Percentiles rank a stretch among this genome's conserved stretches.
phyloP scores from a whole-genome alignment of 805 yeast species.

The Spathaspora girioi region DNA sequence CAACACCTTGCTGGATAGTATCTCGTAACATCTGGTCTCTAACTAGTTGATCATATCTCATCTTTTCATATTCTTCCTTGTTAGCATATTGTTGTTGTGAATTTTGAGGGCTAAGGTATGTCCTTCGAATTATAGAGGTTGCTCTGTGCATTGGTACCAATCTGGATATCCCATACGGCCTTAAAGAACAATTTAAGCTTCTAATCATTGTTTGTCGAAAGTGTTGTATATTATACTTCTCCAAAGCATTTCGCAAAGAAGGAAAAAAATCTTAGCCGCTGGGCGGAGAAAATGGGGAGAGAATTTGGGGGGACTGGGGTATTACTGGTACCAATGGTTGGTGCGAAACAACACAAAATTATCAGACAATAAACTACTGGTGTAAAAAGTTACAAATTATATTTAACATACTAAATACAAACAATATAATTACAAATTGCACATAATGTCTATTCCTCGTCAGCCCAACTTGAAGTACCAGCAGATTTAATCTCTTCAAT shows the following conservation, averaged over 20 bases:
- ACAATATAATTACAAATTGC: not conserved
- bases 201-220: not conserved
- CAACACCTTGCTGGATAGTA: not conserved
- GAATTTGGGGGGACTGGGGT: not conserved
- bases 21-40: constrained; percentile 4
- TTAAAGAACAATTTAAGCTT: not conserved
- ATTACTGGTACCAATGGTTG: too few relatives aligned
- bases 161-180: not conserved
- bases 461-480: constrained; percentile 8
- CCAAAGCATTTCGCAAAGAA: not conserved
- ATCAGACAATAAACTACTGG: too few relatives aligned
- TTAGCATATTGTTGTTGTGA: not conserved
- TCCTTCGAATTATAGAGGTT: not conserved
- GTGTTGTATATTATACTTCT: not conserved
- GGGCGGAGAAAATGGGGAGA: too few relatives aligned
- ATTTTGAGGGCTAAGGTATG: not conserved
- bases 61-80: constrained; percentile 10
- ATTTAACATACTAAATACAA: not conserved
- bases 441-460: constrained; percentile 1
- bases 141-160: not conserved
- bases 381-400: too few relatives aligned
- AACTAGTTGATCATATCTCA: constrained; percentile 12
- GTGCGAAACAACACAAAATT: not conserved
- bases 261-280: not conserved
- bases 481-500: constrained; percentile 3